Evolutionary conservation across 805 yeast genomes (phyloP), one percentile per base, ranked within the genome.

Genomic region (Blastobotrys chiropterorum): DNA sequence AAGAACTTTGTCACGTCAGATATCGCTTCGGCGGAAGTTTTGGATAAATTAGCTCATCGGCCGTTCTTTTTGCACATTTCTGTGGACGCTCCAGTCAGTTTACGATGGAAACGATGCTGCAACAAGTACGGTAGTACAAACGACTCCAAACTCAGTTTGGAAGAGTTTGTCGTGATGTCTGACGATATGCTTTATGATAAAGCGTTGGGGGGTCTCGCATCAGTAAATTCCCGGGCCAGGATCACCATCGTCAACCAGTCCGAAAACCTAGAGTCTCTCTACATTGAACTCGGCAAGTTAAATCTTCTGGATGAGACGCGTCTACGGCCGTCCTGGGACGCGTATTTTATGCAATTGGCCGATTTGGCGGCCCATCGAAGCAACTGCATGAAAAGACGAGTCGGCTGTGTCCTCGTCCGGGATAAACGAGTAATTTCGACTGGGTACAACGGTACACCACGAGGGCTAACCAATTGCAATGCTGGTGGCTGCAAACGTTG

Each of bases 401-500:
- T 94, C 2, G 99, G 99, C 0, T 92, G 98, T 68, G 98, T 94
- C 6, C 79, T 94, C 15, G 97, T 89, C 1, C 77, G 89, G 49
- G 94, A 87, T 46, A 81, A 80, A 39, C 74, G 97, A 52, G 95
- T 94, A 22, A 77, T 94, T 21, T 94, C 98, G 1, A 94, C 99
- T 0, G 99, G 99, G 0, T 94, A 94, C 68, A 94, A 94, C 62
- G 99, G 99, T 1, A 94, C 99, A 0, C 98, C 99, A 8, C 76
- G 96, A 42, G 87, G 90, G 53, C 70, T 89, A 61, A 72, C 74
- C 21, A 94, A 94, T 62, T 94, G 99, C 69, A 90, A 88, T 62
- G 92, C 89, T 60, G 99, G 99, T 19, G 99, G 99, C 0, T 94
- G 99, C 67, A 69, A 80, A 3, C 73, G 99, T 40, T 94, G 99